Percentiles rank a stretch among this genome's conserved stretches.
Evolutionary conservation across 2,329 filamentous ascomycete species (phyloP).

Genomic region (Hysterium pulicare): DNA sequence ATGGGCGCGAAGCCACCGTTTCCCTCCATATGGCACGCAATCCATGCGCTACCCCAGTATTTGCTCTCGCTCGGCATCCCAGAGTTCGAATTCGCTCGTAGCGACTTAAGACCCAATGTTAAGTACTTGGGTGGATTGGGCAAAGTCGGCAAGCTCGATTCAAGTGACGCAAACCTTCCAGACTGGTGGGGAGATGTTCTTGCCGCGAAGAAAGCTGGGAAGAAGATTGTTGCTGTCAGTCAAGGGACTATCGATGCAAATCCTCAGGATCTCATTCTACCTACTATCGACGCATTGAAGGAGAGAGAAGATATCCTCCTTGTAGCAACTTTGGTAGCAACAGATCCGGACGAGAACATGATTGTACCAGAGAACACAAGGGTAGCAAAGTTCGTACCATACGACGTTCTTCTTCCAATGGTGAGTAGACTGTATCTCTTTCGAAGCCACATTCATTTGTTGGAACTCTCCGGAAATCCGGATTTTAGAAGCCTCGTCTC

Average conservation of each 20-base stretch:
- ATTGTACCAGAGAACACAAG: constrained; percentile 42
- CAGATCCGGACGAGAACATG: constrained; percentile 20
- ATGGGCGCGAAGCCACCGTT: constrained; percentile 9
- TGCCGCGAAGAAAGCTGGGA: constrained; percentile 36
- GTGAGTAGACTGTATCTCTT: constrained; percentile 10
- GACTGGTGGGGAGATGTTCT: constrained; percentile 47
- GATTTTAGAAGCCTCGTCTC: constrained; percentile 1
- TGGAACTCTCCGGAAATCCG: neutral
- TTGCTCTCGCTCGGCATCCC: constrained; percentile 36
- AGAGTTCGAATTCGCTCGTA: constrained; percentile 34
- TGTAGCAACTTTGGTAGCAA: constrained; percentile 34
- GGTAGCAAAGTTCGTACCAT: constrained; percentile 49
- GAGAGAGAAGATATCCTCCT: constrained; percentile 41
- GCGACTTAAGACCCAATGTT: constrained; percentile 38
- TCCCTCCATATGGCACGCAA: constrained; percentile 18
- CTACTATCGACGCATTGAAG: constrained; percentile 44
- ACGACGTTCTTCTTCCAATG: constrained; percentile 44
- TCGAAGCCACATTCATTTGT: neutral
- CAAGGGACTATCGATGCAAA: constrained; percentile 47
- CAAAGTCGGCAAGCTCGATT: neutral
- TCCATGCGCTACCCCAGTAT: constrained; percentile 18
- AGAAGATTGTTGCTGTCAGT: constrained; percentile 44
- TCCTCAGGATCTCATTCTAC: constrained; percentile 44
- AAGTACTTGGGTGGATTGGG: constrained; percentile 43
- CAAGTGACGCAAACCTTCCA: constrained; percentile 29